Evolutionary conservation across 345 rosid species (phyloP), one percentile per base, ranked within the genome.

Genomic region (Sisymbrium altissimum): DNA sequence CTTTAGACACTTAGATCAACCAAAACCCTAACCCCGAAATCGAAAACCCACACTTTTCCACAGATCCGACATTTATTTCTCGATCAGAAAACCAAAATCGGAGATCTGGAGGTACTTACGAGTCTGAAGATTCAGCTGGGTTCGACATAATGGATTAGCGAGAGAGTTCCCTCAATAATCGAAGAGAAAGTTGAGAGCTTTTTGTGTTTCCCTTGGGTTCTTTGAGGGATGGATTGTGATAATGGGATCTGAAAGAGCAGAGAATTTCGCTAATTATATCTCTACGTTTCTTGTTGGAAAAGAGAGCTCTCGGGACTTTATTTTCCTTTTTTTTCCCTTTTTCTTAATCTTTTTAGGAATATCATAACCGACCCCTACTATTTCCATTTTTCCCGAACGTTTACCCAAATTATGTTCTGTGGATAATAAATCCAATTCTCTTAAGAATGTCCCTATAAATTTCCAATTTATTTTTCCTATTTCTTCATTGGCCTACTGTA

Each of bases 91-190:
- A 29, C 10, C 13, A 23, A 53, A 75, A 48, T 45, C 38, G 45
- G 70, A 84, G 89, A 88, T 85, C 91, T 79, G 83, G 57, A n/a
- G 25, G 69, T 23, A 66, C 90, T 82, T 84, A 93, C 98, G 97
- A 72, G 85, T 87, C 96, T 12, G 98, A 93, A 25, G 98, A 86
- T 83, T 93, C 98, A 12, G 97, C 86, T 79, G 90, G 90, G 65
- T 80, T 80, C 11, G 93, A 49, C 98, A 93, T 93, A 75, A 32
- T 57, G 50, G 32, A 18, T 52, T 21, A 53, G 3, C 18, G 64
- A 56, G 50, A 68, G 61, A 21, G 64, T n/a, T n/a, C 59, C 32
- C 12, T 50, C 44, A 29, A 68, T 61, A 54, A 68, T 23, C 71
- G 64, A 74, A 43, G 48, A 43, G 43, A 35, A 33, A 50, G 72